Percentiles rank a stretch among this genome's conserved stretches.
These are phyloP conservation scores for Pulveroboletus sp. DNA, from an alignment of 768 basidiomycete species.

Conservation along the genomic window DNA sequence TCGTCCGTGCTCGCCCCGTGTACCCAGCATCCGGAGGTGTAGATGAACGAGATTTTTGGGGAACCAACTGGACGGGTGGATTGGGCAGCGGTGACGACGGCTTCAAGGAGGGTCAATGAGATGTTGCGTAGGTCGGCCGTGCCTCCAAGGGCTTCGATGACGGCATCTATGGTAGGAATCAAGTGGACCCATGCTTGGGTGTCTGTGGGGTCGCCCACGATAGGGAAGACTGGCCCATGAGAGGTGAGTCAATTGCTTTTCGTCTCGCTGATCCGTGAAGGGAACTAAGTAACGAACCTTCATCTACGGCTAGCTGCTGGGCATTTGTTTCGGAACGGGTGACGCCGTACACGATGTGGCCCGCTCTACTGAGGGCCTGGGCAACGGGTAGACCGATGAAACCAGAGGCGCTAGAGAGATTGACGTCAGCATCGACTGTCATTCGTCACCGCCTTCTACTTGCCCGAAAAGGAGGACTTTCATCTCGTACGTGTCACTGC, in stretches of 20 bases:
- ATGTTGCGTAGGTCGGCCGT: slow-evolving; percentile 9
- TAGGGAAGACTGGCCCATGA: slow-evolving; percentile 21
- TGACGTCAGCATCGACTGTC: background rate
- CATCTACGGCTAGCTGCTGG: slow-evolving; percentile 23
- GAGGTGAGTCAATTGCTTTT: background rate
- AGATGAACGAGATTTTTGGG: slow-evolving; percentile 32
- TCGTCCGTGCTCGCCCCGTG: slow-evolving; percentile 19
- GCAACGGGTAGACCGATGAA: slow-evolving; percentile 31
- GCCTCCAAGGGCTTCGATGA: slow-evolving; percentile 19
- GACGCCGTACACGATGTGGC: slow-evolving; percentile 34
- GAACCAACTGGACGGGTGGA: slow-evolving; percentile 14
- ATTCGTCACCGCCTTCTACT: background rate
- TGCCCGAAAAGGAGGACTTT: slow-evolving; percentile 17
- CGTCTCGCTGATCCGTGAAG: background rate
- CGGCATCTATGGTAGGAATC: slow-evolving; percentile 19
- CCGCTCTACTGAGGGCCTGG: slow-evolving; percentile 33
- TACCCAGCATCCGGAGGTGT: slow-evolving; percentile 32
- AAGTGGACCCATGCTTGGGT: slow-evolving; percentile 14
- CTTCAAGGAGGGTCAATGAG: slow-evolving; percentile 16
- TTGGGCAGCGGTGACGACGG: slow-evolving; percentile 13
- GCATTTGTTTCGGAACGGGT: slow-evolving; percentile 28
- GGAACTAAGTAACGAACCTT: slow-evolving; percentile 15
- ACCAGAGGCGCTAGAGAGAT: slow-evolving; percentile 25
- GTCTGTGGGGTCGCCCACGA: slow-evolving; percentile 17
- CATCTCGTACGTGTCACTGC: too few species aligned